Evolutionary conservation across 169 alveolate genomes (phyloP).

Genomic region (Pseudocohnilembus persalinus): DNA sequence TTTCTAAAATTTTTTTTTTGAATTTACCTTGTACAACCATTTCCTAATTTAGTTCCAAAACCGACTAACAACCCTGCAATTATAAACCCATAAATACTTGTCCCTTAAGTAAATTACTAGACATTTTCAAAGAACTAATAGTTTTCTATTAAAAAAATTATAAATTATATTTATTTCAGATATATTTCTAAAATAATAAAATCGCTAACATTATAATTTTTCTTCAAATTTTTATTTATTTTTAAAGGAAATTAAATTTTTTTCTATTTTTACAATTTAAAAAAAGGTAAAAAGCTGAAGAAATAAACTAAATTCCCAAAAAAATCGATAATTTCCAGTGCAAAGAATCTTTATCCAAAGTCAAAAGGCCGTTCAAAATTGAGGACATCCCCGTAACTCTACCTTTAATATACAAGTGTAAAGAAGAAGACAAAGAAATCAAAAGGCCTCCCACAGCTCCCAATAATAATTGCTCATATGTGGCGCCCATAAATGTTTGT

Average conservation of each 20-base stretch:
- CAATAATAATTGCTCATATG: too few relatives aligned
- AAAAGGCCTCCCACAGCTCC: slow-evolving; percentile 54
- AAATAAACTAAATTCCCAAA: slow-evolving; percentile 9
- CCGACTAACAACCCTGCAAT: slow-evolving; percentile 79
- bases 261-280: background rate
- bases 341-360: slow-evolving; percentile 24
- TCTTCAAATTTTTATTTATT: too few relatives aligned
- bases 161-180: too few relatives aligned
- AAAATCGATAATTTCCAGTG: slow-evolving; percentile 1
- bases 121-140: background rate
- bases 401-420: slow-evolving; percentile 31
- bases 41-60: slow-evolving; percentile 75
- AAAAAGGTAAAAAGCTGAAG: slow-evolving; percentile 26
- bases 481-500: too few relatives aligned
- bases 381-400: slow-evolving; percentile 47
- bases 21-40: slow-evolving; percentile 69
- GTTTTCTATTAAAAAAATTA: background rate
- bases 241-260: too few relatives aligned
- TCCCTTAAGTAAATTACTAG: background rate
- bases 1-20: too few relatives aligned
- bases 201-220: too few relatives aligned
- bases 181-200: too few relatives aligned
- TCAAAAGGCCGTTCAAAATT: slow-evolving; percentile 16
- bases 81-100: slow-evolving; percentile 49
- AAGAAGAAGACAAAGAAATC: slow-evolving; percentile 32